These are phyloP conservation scores for Trichophyton benhamiae DNA, from an alignment of 2,329 filamentous ascomycete species.

Conservation along the genomic window DNA sequence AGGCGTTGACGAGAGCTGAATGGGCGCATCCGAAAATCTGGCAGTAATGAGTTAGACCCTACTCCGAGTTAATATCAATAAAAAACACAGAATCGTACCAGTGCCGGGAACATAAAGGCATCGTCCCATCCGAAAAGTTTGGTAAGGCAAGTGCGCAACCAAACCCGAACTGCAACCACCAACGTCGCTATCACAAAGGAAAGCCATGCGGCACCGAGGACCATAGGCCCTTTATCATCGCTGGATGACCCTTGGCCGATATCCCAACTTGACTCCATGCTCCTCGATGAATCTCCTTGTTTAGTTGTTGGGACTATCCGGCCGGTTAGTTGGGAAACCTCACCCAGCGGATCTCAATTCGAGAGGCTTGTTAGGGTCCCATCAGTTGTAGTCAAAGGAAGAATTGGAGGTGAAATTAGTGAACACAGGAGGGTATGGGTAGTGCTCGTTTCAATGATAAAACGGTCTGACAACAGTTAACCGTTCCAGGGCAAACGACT, in stretches of 20 bases:
- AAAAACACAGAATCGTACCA: slow-evolving; percentile 5
- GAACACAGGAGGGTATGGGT: neutral
- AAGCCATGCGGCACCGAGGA: slow-evolving; percentile 5
- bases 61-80: neutral
- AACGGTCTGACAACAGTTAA: neutral
- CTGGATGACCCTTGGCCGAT: neutral
- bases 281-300: neutral
- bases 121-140: slow-evolving; percentile 9
- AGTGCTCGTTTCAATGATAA: neutral
- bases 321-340: neutral
- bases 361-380: neutral
- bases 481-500: neutral
- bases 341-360: neutral
- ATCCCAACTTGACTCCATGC: neutral
- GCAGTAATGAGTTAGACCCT: neutral
- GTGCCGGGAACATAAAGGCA: slow-evolving; percentile 8
- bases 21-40: slow-evolving; percentile 5
- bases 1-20: slow-evolving; percentile 5
- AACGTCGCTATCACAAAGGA: slow-evolving; percentile 4
- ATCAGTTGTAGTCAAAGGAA: neutral
- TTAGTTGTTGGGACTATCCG: neutral
- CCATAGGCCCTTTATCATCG: slow-evolving; percentile 7
- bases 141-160: slow-evolving; percentile 1
- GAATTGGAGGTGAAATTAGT: neutral
- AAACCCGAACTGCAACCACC: slow-evolving; percentile 5